Evolutionary conservation across 805 yeast species (phyloP).

Genomic region (Clavispora santaluciae): DNA sequence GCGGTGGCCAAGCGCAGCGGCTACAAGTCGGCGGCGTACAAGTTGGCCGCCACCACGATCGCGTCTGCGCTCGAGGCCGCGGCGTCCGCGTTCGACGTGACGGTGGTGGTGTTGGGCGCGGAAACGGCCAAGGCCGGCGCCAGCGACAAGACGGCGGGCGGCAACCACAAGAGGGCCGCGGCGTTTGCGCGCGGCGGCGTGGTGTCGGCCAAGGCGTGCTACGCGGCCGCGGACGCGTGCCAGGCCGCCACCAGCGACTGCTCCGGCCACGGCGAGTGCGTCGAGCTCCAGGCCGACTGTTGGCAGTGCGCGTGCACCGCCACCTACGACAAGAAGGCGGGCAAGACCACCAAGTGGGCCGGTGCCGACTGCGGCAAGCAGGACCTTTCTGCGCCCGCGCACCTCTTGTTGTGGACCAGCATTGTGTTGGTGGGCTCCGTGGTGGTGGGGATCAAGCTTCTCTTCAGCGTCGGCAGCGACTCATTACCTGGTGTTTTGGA

Average conservation of each 20-base stretch:
- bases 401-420: conserved; percentile 65
- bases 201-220: conserved; percentile 26
- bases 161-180: conserved; percentile 15
- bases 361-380: conserved; percentile 61
- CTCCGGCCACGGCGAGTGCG: conserved; percentile 51
- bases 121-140: conserved; percentile 11
- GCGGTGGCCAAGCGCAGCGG: conserved; percentile 26
- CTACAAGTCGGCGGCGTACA: conserved; percentile 35
- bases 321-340: conserved; percentile 35
- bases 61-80: conserved; percentile 13
- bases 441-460: conserved; percentile 49
- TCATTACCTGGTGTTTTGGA: conserved; percentile 66
- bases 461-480: conserved; percentile 51
- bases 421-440: conserved; percentile 43
- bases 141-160: conserved; percentile 9
- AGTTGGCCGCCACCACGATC: conserved; percentile 33
- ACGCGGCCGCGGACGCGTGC: conserved; percentile 43
- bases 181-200: conserved; percentile 12
- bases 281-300: conserved; percentile 32
- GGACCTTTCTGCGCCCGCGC: conserved; percentile 62
- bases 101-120: conserved; percentile 16
- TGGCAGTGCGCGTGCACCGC: conserved; percentile 51
- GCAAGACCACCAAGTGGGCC: conserved; percentile 49
- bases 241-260: conserved; percentile 44
- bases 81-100: conserved; percentile 16